These are phyloP conservation scores for Pochonia chlamydosporia DNA, from an alignment of 2,329 filamentous ascomycete genomes.

Conservation along the genomic window DNA sequence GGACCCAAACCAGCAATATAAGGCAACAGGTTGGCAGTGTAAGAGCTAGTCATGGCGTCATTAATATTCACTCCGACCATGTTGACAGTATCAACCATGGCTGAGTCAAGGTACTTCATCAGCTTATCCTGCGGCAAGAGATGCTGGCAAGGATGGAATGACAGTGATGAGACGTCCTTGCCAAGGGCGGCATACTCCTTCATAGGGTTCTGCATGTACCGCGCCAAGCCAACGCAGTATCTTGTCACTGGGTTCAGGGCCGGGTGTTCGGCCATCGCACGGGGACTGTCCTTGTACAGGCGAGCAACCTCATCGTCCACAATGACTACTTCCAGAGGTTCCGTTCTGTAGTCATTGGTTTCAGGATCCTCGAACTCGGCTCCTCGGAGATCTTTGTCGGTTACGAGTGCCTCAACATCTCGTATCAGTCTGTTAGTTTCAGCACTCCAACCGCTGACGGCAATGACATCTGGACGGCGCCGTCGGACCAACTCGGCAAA, in stretches of 20 bases:
- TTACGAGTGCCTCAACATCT: conserved; percentile 72
- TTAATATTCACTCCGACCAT: conserved; percentile 94
- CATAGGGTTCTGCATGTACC: conserved; percentile 91
- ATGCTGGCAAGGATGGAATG: conserved; percentile 86
- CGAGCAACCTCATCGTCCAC: conserved; percentile 97
- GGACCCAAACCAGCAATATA: conserved; percentile 90
- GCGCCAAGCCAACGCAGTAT: conserved; percentile 84
- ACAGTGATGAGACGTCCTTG: conserved; percentile 78
- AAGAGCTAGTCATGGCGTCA: conserved; percentile 74
- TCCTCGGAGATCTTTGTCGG: conserved; percentile 69
- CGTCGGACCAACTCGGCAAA: conserved; percentile 77
- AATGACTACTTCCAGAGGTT: conserved; percentile 80
- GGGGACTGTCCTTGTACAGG: conserved; percentile 84
- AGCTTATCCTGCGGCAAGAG: conserved; percentile 85
- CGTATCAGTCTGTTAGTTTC: conserved; percentile 81
- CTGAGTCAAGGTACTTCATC: conserved; percentile 81
- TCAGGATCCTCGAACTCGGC: conserved; percentile 77
- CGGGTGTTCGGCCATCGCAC: conserved; percentile 75
- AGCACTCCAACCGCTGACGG: conserved; percentile 80
- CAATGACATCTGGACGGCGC: conserved; percentile 83
- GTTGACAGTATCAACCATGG: conserved; percentile 98
- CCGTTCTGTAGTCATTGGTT: conserved; percentile 67
- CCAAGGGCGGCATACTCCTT: conserved; percentile 94
- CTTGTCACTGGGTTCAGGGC: conserved; percentile 70
- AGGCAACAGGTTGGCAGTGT: conserved; percentile 81